Evolutionary conservation across 2,329 filamentous ascomycete genomes (phyloP), one percentile per base, ranked within the genome.

Genomic region (Aureobasidium musti): DNA sequence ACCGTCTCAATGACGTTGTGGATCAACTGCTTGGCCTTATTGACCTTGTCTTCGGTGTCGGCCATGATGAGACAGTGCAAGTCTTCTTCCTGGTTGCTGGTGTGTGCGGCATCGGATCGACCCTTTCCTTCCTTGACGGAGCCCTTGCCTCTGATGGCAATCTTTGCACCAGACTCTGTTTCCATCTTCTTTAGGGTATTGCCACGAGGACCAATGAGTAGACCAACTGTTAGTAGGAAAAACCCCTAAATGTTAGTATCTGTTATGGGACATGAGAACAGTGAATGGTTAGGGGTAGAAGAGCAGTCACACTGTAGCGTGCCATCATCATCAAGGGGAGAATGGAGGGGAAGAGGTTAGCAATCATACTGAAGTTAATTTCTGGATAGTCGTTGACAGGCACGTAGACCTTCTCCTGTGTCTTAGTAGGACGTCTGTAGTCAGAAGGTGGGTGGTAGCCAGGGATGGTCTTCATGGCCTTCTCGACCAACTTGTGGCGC

Each of bases 311-410:
- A 52, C 52, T 53, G 30, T 52, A 41, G 52, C 59, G 23, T 50
- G 59, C 49, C 66, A 52, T 52, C 33, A 61, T 56, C 33, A 37
- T 41, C 35, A 5, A 17, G 43, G 66, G 59, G 39, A 59, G n/a
- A 30, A 61, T 37, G 35, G 56, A 23, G 78, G 82, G 80, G 82
- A 76, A 77, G 72, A 61, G 92, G 92, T 97, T 97, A 97, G 93
- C 89, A 93, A 95, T 94, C 94, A 94, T 97, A 99, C 95, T 99
- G 92, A 99, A 99, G 90, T 99, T 99, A 89, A 99, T 98, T 82
- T 99, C 95, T 86, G 95, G 95, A 81, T 99, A 99, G 82, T 99
- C 95, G 87, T 99, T 99, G 84, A 99, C 95, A 79, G 95, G 95
- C 80, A 99, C 95, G 80, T 99, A 99, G 90, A 99, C 96, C 86